These are phyloP conservation scores for Apiospora hydei DNA, from an alignment of 2,329 filamentous ascomycete species.

Conservation along the genomic window DNA sequence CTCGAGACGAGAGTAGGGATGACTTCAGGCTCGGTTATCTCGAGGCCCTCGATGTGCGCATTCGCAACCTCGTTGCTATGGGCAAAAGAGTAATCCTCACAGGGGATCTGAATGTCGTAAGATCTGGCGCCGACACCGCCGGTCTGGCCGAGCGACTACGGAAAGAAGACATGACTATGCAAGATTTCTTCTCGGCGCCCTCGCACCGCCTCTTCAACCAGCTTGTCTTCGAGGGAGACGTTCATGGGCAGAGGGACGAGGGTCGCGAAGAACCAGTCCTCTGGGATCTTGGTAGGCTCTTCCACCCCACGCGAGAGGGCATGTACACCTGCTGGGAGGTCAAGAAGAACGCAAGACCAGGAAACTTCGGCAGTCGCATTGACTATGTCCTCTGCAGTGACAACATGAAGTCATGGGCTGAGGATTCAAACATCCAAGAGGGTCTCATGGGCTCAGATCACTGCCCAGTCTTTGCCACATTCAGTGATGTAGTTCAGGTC, in stretches of 20 bases:
- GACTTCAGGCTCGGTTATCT: constrained; percentile 85
- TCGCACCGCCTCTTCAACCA: constrained; percentile 85
- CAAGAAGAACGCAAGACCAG: constrained; percentile 92
- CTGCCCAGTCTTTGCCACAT: constrained; percentile 85
- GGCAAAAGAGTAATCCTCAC: constrained; percentile 88
- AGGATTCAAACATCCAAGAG: constrained; percentile 86
- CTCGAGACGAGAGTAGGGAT: constrained; percentile 82
- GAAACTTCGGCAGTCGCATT: constrained; percentile 90
- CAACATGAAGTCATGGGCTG: constrained; percentile 81
- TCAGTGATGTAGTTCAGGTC: constrained; percentile 68
- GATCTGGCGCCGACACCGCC: constrained; percentile 77
- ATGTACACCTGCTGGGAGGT: constrained; percentile 99
- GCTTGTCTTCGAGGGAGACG: constrained; percentile 75
- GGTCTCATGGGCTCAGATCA: constrained; percentile 95
- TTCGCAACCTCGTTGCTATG: constrained; percentile 80
- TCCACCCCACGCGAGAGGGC: constrained; percentile 78
- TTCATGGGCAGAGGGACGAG: constrained; percentile 71
- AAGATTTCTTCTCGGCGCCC: constrained; percentile 76
- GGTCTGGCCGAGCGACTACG: constrained; percentile 74
- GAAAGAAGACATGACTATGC: constrained; percentile 71
- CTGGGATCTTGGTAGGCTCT: constrained; percentile 83
- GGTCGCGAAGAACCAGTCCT: constrained; percentile 75
- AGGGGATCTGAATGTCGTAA: constrained; percentile 85
- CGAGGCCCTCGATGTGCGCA: constrained; percentile 78
- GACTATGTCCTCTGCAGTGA: constrained; percentile 90